phyloP scores from a whole-genome alignment of 202 grass and related monocot species.

The Carex sylvatica region DNA sequence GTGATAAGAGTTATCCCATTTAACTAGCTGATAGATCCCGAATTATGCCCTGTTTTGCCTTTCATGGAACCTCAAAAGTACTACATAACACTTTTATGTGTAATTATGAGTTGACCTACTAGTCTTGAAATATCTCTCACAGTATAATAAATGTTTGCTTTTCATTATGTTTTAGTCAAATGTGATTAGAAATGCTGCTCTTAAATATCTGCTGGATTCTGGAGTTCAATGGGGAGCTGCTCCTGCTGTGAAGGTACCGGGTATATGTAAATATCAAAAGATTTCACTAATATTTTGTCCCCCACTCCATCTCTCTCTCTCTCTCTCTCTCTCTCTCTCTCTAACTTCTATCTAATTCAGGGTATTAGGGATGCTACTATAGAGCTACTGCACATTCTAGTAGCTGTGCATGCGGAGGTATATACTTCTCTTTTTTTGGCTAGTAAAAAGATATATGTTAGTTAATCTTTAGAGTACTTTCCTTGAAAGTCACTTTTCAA shows the following conservation, averaged over 20 bases:
- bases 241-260: constrained; percentile 83
- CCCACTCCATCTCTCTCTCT: neutral
- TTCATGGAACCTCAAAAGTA: neutral
- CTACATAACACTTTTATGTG: neutral
- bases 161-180: constrained; percentile 61
- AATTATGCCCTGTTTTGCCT: neutral
- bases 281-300: neutral
- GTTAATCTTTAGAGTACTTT: constrained; percentile 24
- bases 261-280: constrained; percentile 11
- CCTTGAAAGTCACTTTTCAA: constrained; percentile 8
- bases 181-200: constrained; percentile 78
- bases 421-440: constrained; percentile 31
- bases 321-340: constrained; percentile 34
- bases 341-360: constrained; percentile 36
- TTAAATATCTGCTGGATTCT: constrained; percentile 84
- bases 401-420: constrained; percentile 95
- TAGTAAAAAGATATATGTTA: neutral
- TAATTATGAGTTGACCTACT: neutral
- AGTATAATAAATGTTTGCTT: neutral
- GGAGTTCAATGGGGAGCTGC: constrained; percentile 88
- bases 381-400: constrained; percentile 93
- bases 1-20: neutral
- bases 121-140: neutral
- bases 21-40: neutral
- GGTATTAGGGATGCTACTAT: constrained; percentile 96